A percentile compares a stretch with the other conserved stretches of the same genome.
phyloP scores from a whole-genome alignment of 306 rosid species.

The Notholithocarpus densiflorus region DNA sequence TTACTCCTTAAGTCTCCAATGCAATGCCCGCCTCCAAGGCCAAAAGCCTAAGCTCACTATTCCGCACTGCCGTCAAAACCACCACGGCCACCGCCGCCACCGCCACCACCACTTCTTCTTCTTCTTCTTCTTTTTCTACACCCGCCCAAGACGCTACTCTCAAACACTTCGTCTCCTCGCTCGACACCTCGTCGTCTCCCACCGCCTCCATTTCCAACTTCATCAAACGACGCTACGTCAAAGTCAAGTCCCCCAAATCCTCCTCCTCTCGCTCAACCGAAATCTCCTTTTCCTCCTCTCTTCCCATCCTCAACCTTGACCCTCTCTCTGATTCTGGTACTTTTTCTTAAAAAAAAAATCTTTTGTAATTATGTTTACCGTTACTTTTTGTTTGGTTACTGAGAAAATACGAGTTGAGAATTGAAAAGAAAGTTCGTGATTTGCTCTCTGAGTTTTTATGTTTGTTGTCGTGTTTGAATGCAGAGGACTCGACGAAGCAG shows the following conservation, averaged over 20 bases:
- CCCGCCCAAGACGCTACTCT: constrained; percentile 17
- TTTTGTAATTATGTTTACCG: not conserved
- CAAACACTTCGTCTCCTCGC: constrained; percentile 22
- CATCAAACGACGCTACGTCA: not conserved
- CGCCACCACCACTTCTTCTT: accelerated
- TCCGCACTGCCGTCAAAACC: constrained; percentile 25
- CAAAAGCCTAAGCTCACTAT: constrained; percentile 28
- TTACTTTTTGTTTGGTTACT: constrained; percentile 21
- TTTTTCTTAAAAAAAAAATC: not conserved
- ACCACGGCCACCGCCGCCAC: not conserved
- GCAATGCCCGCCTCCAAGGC: constrained; percentile 41
- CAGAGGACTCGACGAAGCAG: constrained; percentile 37
- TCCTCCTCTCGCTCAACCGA: not conserved
- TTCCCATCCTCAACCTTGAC: constrained; percentile 34
- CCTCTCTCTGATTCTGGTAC: constrained; percentile 49
- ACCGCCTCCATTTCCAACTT: constrained; percentile 12
- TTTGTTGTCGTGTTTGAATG: constrained; percentile 36
- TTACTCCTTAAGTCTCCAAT: not conserved
- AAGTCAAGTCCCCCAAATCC: constrained; percentile 3
- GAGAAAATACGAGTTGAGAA: not conserved
- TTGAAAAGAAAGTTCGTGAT: not conserved
- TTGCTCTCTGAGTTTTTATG: not conserved
- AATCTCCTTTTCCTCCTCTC: constrained; percentile 1
- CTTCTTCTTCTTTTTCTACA: not conserved
- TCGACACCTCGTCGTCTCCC: constrained; percentile 7